These are phyloP conservation scores for Cadophora sp. DNA, from an alignment of 2,329 filamentous ascomycete genomes.

Conservation along the genomic window DNA sequence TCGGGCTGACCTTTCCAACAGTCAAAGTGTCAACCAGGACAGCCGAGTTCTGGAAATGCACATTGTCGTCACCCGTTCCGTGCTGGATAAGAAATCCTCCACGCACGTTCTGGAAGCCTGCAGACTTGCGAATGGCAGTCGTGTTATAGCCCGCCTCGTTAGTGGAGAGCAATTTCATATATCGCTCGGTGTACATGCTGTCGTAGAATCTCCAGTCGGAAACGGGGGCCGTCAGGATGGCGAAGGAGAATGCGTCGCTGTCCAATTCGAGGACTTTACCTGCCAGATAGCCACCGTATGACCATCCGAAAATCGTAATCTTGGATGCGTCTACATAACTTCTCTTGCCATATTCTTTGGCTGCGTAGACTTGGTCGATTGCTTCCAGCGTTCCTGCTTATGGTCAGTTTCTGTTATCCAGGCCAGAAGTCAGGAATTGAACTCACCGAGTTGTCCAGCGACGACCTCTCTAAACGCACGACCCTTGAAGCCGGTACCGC, in stretches of 20 bases:
- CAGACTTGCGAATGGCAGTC: slow-evolving; percentile 62
- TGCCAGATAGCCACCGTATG: slow-evolving; percentile 70
- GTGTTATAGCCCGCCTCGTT: slow-evolving; percentile 67
- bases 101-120: slow-evolving; percentile 66
- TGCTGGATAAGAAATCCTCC: slow-evolving; percentile 70
- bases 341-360: slow-evolving; percentile 57
- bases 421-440: neutral
- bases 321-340: slow-evolving; percentile 63
- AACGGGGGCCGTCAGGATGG: slow-evolving; percentile 69
- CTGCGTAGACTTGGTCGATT: slow-evolving; percentile 72
- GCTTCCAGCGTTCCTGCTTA: slow-evolving; percentile 56
- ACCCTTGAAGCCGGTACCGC: slow-evolving; percentile 70
- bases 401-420: neutral
- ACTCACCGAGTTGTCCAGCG: slow-evolving; percentile 60
- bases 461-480: slow-evolving; percentile 67
- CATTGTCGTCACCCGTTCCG: slow-evolving; percentile 73
- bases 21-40: slow-evolving; percentile 68
- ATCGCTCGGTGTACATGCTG: slow-evolving; percentile 74
- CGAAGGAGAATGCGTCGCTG: slow-evolving; percentile 66
- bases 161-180: slow-evolving; percentile 67
- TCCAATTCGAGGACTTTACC: slow-evolving; percentile 70
- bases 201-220: slow-evolving; percentile 76
- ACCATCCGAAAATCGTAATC: slow-evolving; percentile 74
- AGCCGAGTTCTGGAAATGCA: slow-evolving; percentile 72
- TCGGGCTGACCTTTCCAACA: slow-evolving; percentile 61